Conservation (phyloP, 352 stramenopile species). For the Globisporangium iwayamae region DNA sequence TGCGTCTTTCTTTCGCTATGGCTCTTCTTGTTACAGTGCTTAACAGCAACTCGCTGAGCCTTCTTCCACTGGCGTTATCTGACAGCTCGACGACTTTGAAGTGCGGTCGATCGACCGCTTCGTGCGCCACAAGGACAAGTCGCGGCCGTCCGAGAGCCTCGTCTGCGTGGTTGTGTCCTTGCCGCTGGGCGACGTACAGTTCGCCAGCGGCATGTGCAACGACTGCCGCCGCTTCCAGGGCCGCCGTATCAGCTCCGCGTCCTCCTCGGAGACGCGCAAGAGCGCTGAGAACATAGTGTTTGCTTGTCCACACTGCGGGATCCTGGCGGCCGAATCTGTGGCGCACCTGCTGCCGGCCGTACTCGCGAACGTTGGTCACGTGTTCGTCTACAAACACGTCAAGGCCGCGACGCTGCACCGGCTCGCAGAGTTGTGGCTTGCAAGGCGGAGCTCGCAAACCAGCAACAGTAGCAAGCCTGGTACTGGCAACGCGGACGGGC, state of each 20-base stretch:
- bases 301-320: conserved; percentile 60
- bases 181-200: conserved; percentile 29
- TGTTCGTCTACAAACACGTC: conserved; percentile 25
- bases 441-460: neutral
- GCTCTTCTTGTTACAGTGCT: no score
- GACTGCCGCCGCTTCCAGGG: conserved; percentile 45
- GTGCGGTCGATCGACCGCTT: conserved; percentile 48
- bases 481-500: conserved; percentile 10
- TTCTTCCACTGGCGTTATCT: neutral
- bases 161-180: conserved; percentile 57
- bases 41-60: no score
- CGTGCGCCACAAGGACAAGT: conserved; percentile 36
- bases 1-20: conserved; percentile 15
- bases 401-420: conserved; percentile 26
- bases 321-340: conserved; percentile 19
- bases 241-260: conserved; percentile 37
- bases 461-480: conserved; percentile 3
- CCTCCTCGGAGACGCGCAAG: conserved; percentile 8
- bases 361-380: conserved; percentile 4
- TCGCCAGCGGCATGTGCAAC: conserved; percentile 49
- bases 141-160: conserved; percentile 21
- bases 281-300: conserved; percentile 15
- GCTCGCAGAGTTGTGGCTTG: conserved; percentile 20
- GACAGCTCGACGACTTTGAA: conserved; percentile 46
- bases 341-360: conserved; percentile 7